A percentile compares a stretch with the other conserved stretches of the same genome.
Evolutionary conservation across 768 basidiomycete genomes (phyloP).

Genomic region (Xerocomellus dryophilus): DNA sequence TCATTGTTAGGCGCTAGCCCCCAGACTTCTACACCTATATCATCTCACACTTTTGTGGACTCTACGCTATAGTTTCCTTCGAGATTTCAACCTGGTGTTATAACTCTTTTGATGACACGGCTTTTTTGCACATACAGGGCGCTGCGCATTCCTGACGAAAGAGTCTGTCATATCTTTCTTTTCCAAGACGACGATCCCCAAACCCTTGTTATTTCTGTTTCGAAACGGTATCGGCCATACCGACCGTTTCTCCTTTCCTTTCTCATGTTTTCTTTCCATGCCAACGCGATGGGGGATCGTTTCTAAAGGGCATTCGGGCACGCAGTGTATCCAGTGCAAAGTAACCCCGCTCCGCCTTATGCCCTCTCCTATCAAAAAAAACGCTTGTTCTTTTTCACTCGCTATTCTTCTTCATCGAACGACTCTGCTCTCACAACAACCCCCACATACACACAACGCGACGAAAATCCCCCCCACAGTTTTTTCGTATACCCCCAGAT

Average conservation of each 20-base stretch:
- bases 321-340: conserved; percentile 9
- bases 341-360: background rate
- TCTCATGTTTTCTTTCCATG: background rate
- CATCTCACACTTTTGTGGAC: conserved; percentile 17
- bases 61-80: conserved; percentile 19
- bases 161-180: conserved; percentile 16
- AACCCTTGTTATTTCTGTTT: conserved; percentile 2
- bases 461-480: background rate
- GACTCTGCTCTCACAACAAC: background rate
- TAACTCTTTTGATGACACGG: conserved; percentile 17
- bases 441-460: background rate
- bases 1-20: conserved; percentile 30
- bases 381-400: background rate
- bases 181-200: background rate
- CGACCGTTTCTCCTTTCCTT: conserved; percentile 7
- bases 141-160: conserved; percentile 32
- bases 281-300: conserved; percentile 14
- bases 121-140: conserved; percentile 25
- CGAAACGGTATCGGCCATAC: conserved; percentile 20
- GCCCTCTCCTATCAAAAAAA: background rate
- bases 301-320: conserved; percentile 8
- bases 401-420: too few relatives aligned
- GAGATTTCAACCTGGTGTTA: conserved; percentile 26
- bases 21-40: conserved; percentile 20
- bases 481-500: conserved; percentile 1